Evolutionary conservation across 352 stramenopile genomes (phyloP), one percentile per base, ranked within the genome.

Genomic region (Albugo candida): DNA sequence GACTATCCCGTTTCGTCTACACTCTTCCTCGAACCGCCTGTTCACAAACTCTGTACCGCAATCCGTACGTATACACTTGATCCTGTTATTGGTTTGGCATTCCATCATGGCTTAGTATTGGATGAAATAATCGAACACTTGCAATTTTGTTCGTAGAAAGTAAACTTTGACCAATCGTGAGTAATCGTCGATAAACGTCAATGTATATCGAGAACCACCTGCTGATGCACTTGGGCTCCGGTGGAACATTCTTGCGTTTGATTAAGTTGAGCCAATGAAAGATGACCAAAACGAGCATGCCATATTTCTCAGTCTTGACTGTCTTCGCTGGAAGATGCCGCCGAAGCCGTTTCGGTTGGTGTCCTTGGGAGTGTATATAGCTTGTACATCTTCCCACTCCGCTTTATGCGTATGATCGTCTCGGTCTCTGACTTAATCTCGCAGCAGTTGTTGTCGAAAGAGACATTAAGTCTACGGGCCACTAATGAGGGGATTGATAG

Each of bases 101-200:
- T 56, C 51, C 44, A 52, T 45, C 17, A 12, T 10, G 13, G 31
- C 27, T 18, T 53, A 53, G 39, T 41, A 60, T 5, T 13, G 3
- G 36, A 50, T 53, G 43, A 60, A 60, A 1, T 45, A 19, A 27
- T 24, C 4, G 14, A 38, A 13, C 1, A 55, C 54, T n/a, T 52
- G 39, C 0, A n/a, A 41, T 36, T 55, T 59, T n/a, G 5, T 11
- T 6, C 46, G 41, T 5, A 56, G 17, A 27, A 60, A 45, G 18
- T 48, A 49, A 6, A 56, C 24, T 31, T 27, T 21, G 1, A 43
- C 24, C 20, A 34, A 19, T 1, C 54, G 31, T 3, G 44, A 53
- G 37, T 42, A 60, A n/a, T 56, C 54, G 16, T 56, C 54, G 1
- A 51, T 35, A n/a, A 60, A 60, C 2, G 16, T 41, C 1, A 56